These are phyloP conservation scores for Penicillium hordei DNA, from an alignment of 2,329 filamentous ascomycete species.

Conservation along the genomic window DNA sequence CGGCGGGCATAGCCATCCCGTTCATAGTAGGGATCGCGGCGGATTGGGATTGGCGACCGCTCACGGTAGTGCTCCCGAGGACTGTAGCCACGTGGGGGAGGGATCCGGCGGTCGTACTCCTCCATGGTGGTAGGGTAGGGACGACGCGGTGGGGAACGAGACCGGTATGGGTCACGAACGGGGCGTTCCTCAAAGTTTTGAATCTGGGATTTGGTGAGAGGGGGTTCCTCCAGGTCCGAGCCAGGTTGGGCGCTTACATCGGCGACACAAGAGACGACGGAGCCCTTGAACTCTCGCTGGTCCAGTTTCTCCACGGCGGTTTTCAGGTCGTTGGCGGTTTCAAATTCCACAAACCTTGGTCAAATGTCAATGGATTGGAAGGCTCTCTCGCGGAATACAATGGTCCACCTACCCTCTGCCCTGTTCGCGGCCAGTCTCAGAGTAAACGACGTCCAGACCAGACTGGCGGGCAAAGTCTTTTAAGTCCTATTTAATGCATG, in stretches of 20 bases:
- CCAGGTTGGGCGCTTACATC: conserved; percentile 63
- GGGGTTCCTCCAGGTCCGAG: conserved; percentile 17
- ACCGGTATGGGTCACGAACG: conserved; percentile 69
- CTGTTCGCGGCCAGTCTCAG: conserved; percentile 89
- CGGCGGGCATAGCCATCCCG: conserved; percentile 75
- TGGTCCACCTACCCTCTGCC: conserved; percentile 74
- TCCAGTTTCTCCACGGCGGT: conserved; percentile 94
- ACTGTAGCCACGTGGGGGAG: conserved; percentile 77
- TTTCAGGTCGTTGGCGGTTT: conserved; percentile 84
- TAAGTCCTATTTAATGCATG: conserved; percentile 82
- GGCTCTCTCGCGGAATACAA: conserved; percentile 19
- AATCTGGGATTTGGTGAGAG: conserved; percentile 54
- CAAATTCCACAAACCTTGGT: conserved; percentile 91
- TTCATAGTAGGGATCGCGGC: conserved; percentile 78
- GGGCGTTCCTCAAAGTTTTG: conserved; percentile 69
- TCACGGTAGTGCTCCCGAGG: conserved; percentile 85
- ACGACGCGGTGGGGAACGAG: conserved; percentile 70
- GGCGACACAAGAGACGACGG: conserved; percentile 77
- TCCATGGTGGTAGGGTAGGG: conserved; percentile 63
- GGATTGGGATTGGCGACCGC: conserved; percentile 67
- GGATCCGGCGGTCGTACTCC: conserved; percentile 80
- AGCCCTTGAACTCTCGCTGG: conserved; percentile 87
- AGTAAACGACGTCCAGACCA: conserved; percentile 96
- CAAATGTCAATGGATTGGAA: conserved; percentile 27
- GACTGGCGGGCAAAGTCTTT: conserved; percentile 99